phyloP scores from a whole-genome alignment of 2,329 filamentous ascomycete species.

The Aspergillus pseudonomiae region DNA sequence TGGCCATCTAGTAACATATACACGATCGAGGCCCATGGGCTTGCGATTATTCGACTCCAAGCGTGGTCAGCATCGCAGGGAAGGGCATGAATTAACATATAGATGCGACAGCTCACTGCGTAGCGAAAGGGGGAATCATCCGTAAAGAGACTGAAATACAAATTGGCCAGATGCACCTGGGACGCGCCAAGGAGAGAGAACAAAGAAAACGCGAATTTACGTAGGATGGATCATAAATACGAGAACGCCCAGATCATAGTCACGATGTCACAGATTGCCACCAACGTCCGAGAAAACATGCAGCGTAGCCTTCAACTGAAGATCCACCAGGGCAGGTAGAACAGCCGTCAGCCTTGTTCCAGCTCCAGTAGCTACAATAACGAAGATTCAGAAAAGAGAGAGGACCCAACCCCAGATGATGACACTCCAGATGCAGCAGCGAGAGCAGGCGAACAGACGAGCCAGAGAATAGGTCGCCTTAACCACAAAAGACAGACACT shows the following conservation, averaged over 20 bases:
- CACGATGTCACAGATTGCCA: slow-evolving; percentile 12
- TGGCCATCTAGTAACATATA: slow-evolving; percentile 8
- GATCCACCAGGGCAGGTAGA: background rate
- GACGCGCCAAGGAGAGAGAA: slow-evolving; percentile 7
- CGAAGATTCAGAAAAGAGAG: slow-evolving; percentile 19
- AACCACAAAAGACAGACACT: slow-evolving; percentile 12
- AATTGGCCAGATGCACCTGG: slow-evolving; percentile 13
- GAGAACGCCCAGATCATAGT: slow-evolving; percentile 16
- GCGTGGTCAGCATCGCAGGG: slow-evolving; percentile 7
- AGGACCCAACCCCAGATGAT: slow-evolving; percentile 5
- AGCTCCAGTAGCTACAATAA: slow-evolving; percentile 27
- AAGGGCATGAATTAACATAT: slow-evolving; percentile 19
- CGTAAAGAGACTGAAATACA: slow-evolving; percentile 20
- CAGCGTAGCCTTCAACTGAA: slow-evolving; percentile 19
- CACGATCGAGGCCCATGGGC: background rate
- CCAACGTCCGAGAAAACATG: slow-evolving; percentile 11
- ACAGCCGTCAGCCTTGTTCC: slow-evolving; percentile 19
- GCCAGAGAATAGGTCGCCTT: background rate
- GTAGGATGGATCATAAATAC: slow-evolving; percentile 11
- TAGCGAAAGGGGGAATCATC: slow-evolving; percentile 37
- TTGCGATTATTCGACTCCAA: background rate
- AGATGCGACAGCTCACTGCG: slow-evolving; percentile 15
- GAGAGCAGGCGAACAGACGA: slow-evolving; percentile 13
- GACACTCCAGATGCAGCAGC: slow-evolving; percentile 9
- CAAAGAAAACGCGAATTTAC: slow-evolving; percentile 14